A percentile compares a stretch with the other conserved stretches of the same genome.
These are phyloP conservation scores for Corchorus capsularis DNA, from an alignment of 345 rosid species.

Conservation along the genomic window DNA sequence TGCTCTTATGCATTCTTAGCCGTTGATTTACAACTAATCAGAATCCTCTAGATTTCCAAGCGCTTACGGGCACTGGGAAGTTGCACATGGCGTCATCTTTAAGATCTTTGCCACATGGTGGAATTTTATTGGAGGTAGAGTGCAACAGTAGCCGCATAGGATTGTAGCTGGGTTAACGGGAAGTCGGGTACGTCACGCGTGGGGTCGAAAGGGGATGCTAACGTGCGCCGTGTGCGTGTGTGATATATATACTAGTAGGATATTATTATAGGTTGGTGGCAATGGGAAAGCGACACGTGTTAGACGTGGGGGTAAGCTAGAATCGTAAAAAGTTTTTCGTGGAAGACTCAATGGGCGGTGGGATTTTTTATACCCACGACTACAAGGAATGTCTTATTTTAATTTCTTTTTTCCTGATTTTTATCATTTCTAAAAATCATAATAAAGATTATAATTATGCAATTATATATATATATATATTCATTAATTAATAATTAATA, in stretches of 20 bases:
- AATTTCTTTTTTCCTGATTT: neutral
- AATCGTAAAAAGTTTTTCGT: neutral
- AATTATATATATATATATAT: neutral
- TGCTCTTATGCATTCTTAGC: neutral
- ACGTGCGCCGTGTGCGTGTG: conserved; percentile 10
- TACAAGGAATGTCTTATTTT: no score
- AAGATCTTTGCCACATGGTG: neutral
- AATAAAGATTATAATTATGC: neutral
- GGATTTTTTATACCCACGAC: no score
- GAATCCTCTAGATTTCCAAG: neutral
- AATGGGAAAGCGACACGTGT: conserved; percentile 18
- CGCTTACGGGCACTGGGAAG: no score
- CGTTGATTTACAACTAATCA: neutral
- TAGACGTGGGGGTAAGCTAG: neutral
- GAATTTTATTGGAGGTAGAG: neutral
- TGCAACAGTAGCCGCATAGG: neutral
- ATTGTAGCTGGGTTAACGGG: neutral
- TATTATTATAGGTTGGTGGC: neutral
- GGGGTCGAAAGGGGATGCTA: conserved; percentile 10
- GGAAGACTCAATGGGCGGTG: neutral
- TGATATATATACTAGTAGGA: neutral
- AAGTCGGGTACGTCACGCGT: conserved; percentile 27
- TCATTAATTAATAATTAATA: no score
- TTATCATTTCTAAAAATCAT: neutral
- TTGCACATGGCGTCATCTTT: neutral